Percentiles rank a stretch among this genome's conserved stretches.
phyloP scores from a whole-genome alignment of 164 flowering plant species.

The Umbellularia californica region DNA sequence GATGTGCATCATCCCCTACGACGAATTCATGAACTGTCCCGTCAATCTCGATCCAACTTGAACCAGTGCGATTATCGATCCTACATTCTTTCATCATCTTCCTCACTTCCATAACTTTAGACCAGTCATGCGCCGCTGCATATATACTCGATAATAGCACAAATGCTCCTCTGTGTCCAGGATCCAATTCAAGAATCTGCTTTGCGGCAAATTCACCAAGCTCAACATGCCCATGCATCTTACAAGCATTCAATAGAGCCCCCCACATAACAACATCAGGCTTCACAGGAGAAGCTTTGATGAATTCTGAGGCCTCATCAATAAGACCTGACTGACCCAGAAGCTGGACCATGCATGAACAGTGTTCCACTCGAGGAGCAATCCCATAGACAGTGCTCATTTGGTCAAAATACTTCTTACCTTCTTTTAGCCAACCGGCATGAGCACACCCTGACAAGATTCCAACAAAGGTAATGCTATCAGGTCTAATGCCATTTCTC shows the following conservation, averaged over 20 bases:
- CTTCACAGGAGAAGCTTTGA: slow-evolving; percentile 11
- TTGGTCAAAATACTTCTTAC: slow-evolving; percentile 13
- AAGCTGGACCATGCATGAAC: slow-evolving; percentile 20
- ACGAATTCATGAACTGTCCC: slow-evolving; percentile 11
- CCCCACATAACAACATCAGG: slow-evolving; percentile 20
- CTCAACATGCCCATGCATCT: slow-evolving; percentile 8
- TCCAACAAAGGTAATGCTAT: slow-evolving; percentile 13
- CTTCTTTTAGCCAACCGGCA: slow-evolving; percentile 19
- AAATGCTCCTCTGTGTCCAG: slow-evolving; percentile 7
- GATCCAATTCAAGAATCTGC: slow-evolving; percentile 8
- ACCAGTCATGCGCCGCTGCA: slow-evolving; percentile 9
- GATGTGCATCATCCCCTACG: slow-evolving; percentile 5
- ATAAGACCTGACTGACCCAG: slow-evolving; percentile 13
- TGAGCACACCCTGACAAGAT: slow-evolving; percentile 18
- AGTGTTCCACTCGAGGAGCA: slow-evolving; percentile 14
- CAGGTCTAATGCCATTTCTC: slow-evolving; percentile 8
- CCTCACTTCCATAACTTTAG: slow-evolving; percentile 7
- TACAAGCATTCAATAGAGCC: slow-evolving; percentile 15
- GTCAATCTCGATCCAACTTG: slow-evolving; percentile 11
- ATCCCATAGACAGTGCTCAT: slow-evolving; percentile 16
- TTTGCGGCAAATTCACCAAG: slow-evolving; percentile 8
- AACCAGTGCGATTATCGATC: slow-evolving; percentile 5
- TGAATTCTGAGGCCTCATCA: slow-evolving; percentile 15
- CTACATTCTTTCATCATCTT: slow-evolving; percentile 6
- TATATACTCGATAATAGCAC: slow-evolving; percentile 9